These are phyloP conservation scores for Psilocybe sp. DNA, from an alignment of 768 basidiomycete species.

Conservation along the genomic window DNA sequence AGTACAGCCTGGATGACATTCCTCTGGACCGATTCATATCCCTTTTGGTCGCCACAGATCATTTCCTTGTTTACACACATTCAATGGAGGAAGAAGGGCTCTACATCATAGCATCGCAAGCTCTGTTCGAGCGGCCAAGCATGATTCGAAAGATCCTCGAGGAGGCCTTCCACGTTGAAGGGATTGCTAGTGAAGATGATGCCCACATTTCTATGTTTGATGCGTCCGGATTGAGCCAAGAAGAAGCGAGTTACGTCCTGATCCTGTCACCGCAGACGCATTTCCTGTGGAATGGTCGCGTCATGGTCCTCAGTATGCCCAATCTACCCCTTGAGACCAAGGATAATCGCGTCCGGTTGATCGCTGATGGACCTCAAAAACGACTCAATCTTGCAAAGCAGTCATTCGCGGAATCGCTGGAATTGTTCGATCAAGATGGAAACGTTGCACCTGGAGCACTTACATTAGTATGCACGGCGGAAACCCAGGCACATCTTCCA, in stretches of 20 bases:
- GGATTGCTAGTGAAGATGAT: conserved; percentile 54
- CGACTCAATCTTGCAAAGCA: conserved; percentile 77
- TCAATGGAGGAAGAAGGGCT: conserved; percentile 85
- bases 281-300: conserved; percentile 91
- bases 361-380: conserved; percentile 85
- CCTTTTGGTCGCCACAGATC: conserved; percentile 77
- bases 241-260: conserved; percentile 75
- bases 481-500: conserved; percentile 90
- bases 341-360: conserved; percentile 86
- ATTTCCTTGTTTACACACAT: conserved; percentile 92
- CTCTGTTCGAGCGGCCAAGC: conserved; percentile 73
- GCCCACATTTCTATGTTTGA: conserved; percentile 36
- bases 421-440: conserved; percentile 63
- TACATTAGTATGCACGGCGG: conserved; percentile 53
- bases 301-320: conserved; percentile 74
- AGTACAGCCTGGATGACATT: conserved; percentile 77
- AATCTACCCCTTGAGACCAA: conserved; percentile 79
- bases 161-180: conserved; percentile 81
- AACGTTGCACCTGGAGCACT: conserved; percentile 41
- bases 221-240: conserved; percentile 48
- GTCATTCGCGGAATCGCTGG: conserved; percentile 65
- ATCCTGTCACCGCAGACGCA: conserved; percentile 80
- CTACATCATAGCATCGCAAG: conserved; percentile 82
- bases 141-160: conserved; percentile 76
- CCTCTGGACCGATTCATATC: conserved; percentile 79